Percentiles rank a stretch among this genome's conserved stretches.
phyloP scores from a whole-genome alignment of 345 rosid species.

The Acer negundo region DNA sequence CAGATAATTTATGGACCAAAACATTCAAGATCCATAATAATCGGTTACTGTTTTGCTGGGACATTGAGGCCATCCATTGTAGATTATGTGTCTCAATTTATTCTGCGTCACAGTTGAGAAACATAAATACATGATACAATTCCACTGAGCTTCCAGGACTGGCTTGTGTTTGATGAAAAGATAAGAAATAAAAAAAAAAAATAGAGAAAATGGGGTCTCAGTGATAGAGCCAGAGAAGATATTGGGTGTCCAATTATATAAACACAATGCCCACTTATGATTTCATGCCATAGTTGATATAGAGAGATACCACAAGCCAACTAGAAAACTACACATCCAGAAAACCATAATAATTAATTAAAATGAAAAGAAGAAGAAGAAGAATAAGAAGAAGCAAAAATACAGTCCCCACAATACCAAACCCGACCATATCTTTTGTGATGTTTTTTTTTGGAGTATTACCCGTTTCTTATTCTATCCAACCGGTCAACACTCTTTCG shows the following conservation, averaged over 20 bases:
- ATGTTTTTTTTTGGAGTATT: constrained; percentile 13
- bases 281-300: constrained; percentile 22
- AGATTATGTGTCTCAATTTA: background rate
- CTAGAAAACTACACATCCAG: constrained; percentile 22
- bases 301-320: constrained; percentile 33
- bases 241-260: constrained; percentile 3
- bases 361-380: background rate
- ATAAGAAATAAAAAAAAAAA: background rate
- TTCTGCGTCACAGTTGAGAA: background rate
- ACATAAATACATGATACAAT: background rate
- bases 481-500: constrained; percentile 91
- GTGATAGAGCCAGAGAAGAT: constrained; percentile 1
- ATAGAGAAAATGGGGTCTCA: background rate
- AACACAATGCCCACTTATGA: constrained; percentile 30
- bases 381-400: constrained; percentile 14
- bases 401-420: constrained; percentile 30
- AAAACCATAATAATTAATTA: constrained; percentile 22
- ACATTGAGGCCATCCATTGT: background rate
- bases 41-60: background rate
- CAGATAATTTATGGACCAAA: background rate
- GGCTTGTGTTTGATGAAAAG: background rate
- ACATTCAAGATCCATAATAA: background rate
- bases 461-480: constrained; percentile 66
- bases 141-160: background rate
- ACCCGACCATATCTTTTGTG: constrained; percentile 9